A percentile compares a stretch with the other conserved stretches of the same genome.
These are phyloP conservation scores for Scenedesmus sp. DNA, from an alignment of 163 green algal species.

Conservation along the genomic window DNA sequence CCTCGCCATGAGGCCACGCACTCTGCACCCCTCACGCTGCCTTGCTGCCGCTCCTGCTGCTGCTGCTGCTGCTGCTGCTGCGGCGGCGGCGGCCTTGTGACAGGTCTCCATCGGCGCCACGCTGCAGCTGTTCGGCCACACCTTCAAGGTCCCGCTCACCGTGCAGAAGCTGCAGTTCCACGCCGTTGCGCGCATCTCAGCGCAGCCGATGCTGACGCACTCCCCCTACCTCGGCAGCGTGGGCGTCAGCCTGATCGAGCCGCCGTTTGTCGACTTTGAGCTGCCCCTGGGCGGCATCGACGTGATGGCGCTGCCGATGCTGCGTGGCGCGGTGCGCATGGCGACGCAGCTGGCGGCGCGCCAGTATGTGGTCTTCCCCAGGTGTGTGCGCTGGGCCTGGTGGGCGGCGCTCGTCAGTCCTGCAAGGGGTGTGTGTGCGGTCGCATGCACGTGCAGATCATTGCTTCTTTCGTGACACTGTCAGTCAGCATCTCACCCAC, in stretches of 20 bases:
- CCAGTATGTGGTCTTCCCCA: constrained; percentile 32
- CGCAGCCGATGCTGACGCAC: constrained; percentile 26
- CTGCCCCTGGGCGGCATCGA: constrained; percentile 43
- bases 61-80: constrained; percentile 11
- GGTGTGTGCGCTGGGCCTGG: not conserved
- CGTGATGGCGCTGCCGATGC: constrained; percentile 10
- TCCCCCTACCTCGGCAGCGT: constrained; percentile 32
- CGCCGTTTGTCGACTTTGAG: constrained; percentile 49
- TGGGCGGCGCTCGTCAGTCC: no score
- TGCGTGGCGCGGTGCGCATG: constrained; percentile 1
- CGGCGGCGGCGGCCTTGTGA: not conserved
- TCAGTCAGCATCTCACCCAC: no score
- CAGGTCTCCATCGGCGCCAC: constrained; percentile 7
- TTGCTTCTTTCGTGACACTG: no score
- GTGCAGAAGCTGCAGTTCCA: constrained; percentile 38
- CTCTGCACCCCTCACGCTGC: not conserved
- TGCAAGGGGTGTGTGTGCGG: no score
- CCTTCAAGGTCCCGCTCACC: constrained; percentile 32
- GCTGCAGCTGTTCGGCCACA: constrained; percentile 24
- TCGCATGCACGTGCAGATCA: no score
- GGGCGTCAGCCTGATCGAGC: constrained; percentile 20
- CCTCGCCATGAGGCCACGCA: no score
- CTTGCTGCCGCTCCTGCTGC: not conserved
- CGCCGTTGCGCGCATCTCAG: not conserved
- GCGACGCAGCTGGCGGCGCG: not conserved